These are phyloP conservation scores for Leishmania tropica DNA, from an alignment of 208 protist genomes.

Conservation along the genomic window DNA sequence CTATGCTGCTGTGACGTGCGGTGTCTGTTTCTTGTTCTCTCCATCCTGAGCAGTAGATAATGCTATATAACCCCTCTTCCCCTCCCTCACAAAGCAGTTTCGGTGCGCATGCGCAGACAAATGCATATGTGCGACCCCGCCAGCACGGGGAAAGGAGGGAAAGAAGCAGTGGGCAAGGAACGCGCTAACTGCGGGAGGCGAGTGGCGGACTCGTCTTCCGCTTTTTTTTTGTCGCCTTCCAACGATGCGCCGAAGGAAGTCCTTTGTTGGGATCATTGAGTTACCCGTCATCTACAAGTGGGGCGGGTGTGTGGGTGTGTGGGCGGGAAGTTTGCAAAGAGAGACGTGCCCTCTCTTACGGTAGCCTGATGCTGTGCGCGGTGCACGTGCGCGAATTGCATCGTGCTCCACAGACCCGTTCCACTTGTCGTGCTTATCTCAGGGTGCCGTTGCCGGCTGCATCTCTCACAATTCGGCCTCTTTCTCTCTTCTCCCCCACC, in stretches of 20 bases:
- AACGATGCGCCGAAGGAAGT: neutral
- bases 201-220: neutral
- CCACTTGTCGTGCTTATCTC: neutral
- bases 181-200: neutral
- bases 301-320: neutral
- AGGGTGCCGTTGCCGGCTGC: neutral
- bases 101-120: neutral
- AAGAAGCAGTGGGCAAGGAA: neutral
- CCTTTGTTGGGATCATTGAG: neutral
- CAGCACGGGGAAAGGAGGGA: neutral
- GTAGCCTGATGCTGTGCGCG: neutral
- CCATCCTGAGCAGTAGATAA: neutral
- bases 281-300: neutral
- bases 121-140: no score
- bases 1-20: neutral
- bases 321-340: neutral
- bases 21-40: neutral
- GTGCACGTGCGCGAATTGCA: neutral
- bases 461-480: neutral
- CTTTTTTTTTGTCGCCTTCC: neutral
- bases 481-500: neutral
- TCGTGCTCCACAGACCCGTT: neutral
- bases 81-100: neutral
- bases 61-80: neutral
- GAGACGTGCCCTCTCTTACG: neutral